A percentile compares a stretch with the other conserved stretches of the same genome.
phyloP scores from a whole-genome alignment of 768 basidiomycete genomes.

The Lanmaoa rubissima region DNA sequence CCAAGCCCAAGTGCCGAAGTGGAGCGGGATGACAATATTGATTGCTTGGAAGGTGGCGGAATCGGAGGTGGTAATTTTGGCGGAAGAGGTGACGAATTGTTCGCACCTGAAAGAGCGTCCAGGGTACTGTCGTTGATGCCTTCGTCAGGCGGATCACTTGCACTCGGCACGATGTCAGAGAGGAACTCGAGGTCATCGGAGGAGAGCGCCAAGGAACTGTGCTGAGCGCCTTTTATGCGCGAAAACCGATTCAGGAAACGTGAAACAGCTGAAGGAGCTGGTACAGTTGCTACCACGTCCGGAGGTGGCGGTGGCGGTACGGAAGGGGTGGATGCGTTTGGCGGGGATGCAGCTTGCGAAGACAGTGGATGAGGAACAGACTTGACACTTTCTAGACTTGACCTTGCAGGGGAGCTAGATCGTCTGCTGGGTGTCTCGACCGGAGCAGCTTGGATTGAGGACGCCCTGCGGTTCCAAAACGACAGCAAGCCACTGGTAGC shows the following conservation, averaged over 20 bases:
- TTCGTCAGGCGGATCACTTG: conserved; percentile 39
- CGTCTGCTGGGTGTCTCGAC: conserved; percentile 20
- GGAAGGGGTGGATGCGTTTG: conserved; percentile 5
- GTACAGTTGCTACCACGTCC: conserved; percentile 4
- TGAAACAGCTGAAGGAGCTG: conserved; percentile 69
- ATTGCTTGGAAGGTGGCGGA: conserved; percentile 34
- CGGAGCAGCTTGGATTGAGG: conserved; percentile 22
- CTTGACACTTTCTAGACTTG: conserved; percentile 32
- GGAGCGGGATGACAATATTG: conserved; percentile 18
- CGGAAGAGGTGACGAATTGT: conserved; percentile 42
- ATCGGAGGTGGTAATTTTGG: conserved; percentile 47
- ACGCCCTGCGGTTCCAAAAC: conserved; percentile 57
- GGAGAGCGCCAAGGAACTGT: conserved; percentile 67
- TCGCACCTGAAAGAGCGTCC: conserved; percentile 40
- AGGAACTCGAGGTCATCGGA: conserved; percentile 82
- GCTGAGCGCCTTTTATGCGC: conserved; percentile 40
- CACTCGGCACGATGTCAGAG: conserved; percentile 61
- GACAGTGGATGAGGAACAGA: conserved; percentile 5
- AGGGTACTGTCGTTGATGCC: conserved; percentile 35
- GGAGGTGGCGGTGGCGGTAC: conserved; percentile 13
- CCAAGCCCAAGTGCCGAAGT: conserved; percentile 7
- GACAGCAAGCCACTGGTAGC: conserved; percentile 60
- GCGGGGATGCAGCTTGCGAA: conserved; percentile 18
- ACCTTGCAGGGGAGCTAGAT: conserved; percentile 25
- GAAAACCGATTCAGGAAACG: conserved; percentile 81